phyloP scores from a whole-genome alignment of 2,329 filamentous ascomycete genomes.

The Cercospora sp. region DNA sequence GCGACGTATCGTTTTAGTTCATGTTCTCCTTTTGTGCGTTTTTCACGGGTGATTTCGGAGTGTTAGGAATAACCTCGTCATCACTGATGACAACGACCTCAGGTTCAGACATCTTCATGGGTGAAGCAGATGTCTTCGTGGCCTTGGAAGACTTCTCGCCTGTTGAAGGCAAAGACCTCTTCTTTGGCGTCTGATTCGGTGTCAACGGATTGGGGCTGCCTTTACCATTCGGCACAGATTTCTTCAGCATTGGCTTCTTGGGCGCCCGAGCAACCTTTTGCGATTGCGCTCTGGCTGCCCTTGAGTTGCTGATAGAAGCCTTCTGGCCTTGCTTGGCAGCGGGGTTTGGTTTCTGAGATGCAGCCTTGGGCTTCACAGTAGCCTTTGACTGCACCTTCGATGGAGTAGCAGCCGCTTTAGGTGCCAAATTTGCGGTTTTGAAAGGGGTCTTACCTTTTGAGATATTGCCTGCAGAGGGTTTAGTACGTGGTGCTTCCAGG shows the following conservation, averaged over 20 bases:
- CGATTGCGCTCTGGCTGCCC: neutral
- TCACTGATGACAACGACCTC: constrained; percentile 11
- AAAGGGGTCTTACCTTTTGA: constrained; percentile 32
- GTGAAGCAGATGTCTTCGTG: constrained; percentile 27
- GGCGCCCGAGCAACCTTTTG: neutral
- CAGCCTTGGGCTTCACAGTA: neutral
- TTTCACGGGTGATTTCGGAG: neutral
- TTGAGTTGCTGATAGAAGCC: neutral
- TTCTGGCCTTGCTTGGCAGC: neutral
- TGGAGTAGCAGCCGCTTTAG: constrained; percentile 1
- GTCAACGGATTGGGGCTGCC: constrained; percentile 6
- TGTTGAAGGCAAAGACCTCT: constrained; percentile 18
- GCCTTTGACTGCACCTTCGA: constrained; percentile 7
- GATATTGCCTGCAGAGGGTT: constrained; percentile 32
- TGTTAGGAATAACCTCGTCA: constrained; percentile 5
- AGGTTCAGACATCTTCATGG: constrained; percentile 21
- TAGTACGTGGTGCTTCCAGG: constrained; percentile 29
- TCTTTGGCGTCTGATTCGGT: constrained; percentile 1
- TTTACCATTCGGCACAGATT: constrained; percentile 9
- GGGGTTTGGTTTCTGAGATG: neutral
- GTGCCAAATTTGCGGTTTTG: constrained; percentile 7
- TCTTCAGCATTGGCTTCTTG: neutral
- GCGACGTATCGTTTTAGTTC: constrained; percentile 2
- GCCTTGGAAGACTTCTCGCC: constrained; percentile 15
- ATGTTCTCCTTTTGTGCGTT: constrained; percentile 7